Base-by-base conservation (phyloP, 2,329 filamentous ascomycete species). In the Meredithiella fracta region DNA sequence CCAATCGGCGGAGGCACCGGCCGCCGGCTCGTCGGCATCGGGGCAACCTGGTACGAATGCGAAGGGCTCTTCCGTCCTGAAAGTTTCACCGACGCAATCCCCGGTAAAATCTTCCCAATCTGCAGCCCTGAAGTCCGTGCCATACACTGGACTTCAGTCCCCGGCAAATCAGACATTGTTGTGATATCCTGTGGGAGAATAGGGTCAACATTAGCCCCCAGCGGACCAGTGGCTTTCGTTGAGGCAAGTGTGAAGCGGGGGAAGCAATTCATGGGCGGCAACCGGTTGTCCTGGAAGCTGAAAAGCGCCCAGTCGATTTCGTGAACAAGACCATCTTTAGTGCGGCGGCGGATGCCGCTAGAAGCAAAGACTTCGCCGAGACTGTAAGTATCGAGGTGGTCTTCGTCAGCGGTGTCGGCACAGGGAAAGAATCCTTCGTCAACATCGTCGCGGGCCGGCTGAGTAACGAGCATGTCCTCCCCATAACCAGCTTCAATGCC, bases 301-400 rank as follows among this genome's bases (percentile, higher is more conserved):
- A 97, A 89, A 1, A 97, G 72, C 0, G 90, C 89, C 91, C 91
- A 97, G 67, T 97, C 91, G 47, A 97, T 89, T 67, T 97, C 91
- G 65, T 96, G 91, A 4, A 86, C 73, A 23, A 94, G 71, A 3
- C 83, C 82, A 59, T 84, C 75, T 58, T 79, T 76, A 55, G 83
- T 77, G 53, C 85, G 83, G 29, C 91, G 80, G 3, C 88, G 81
- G 58, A 97, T 85, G 5, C 91, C 91, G 22, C 89, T 95, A 0
- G 88, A 94, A 0, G 91, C 91, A 63, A 94, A 88, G 3, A 97
- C 74, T 63, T 88, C 81, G 2, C 91, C 91, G 1, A 97, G 73
- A 14, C 81, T 79, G 63, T 86, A 92, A 0, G 83, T 87, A 47
- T 86, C 80, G 0, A 96, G 74, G 61, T 96, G 85, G 58, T 97